These are phyloP conservation scores for Cercophora samala DNA, from an alignment of 495 filamentous ascomycete genomes.

Conservation along the genomic window DNA sequence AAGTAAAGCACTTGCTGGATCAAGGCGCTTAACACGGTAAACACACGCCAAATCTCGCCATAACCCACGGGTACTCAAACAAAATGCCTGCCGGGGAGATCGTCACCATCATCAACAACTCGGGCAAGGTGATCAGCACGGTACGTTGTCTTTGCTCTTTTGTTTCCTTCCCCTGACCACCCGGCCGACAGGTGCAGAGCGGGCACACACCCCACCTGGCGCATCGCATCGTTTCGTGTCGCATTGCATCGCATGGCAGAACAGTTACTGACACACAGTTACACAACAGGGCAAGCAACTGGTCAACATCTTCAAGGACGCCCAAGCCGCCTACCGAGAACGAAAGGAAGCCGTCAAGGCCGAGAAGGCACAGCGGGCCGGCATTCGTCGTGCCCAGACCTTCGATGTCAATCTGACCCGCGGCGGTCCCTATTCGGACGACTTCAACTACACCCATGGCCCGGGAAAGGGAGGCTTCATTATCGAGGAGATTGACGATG, in stretches of 20 bases:
- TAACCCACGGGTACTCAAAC: slow-evolving; percentile 6
- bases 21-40: slow-evolving; percentile 12
- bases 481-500: slow-evolving; percentile 15
- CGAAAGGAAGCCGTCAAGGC: slow-evolving; percentile 73
- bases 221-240: slow-evolving; percentile 5
- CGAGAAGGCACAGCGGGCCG: slow-evolving; percentile 51
- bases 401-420: slow-evolving; percentile 35
- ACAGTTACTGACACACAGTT: slow-evolving; percentile 14
- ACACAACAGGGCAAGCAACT: slow-evolving; percentile 78
- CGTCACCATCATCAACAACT: slow-evolving; percentile 87
- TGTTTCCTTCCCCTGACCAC: background rate
- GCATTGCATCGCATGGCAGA: slow-evolving; percentile 16
- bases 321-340: slow-evolving; percentile 78
- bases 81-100: slow-evolving; percentile 59
- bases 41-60: background rate
- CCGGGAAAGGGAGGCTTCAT: background rate
- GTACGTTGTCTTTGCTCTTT: slow-evolving; percentile 54
- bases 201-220: slow-evolving; percentile 5
- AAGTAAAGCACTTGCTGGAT: slow-evolving; percentile 2
- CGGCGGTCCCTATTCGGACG: slow-evolving; percentile 26
- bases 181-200: background rate
- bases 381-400: slow-evolving; percentile 41
- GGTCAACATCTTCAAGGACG: slow-evolving; percentile 81
- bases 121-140: slow-evolving; percentile 87
- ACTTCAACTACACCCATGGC: slow-evolving; percentile 26